Base-by-base conservation (phyloP, 768 basidiomycete species). In the Boletus fagicola region DNA sequence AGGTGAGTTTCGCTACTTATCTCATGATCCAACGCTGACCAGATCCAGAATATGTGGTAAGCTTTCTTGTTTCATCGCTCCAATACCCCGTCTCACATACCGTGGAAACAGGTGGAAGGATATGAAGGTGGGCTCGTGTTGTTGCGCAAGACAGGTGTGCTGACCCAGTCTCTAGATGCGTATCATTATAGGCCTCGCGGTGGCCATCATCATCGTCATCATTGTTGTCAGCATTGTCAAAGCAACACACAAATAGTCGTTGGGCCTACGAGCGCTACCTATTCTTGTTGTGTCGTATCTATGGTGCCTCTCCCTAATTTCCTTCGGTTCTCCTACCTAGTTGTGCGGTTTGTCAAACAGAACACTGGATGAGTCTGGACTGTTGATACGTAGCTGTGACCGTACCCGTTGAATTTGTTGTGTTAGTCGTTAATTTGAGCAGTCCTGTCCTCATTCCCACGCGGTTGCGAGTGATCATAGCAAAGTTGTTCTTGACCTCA, bases 191-290 rank as follows among this genome's bases (percentile, higher is more conserved):
- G 92, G 88, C 56, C 80, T 90, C 46, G 93, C 90, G 53, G 88
- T 99, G 66, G 83, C 83, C 49, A 84, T 99, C 55, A 90, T 99
- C 71, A 83, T 98, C 64, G 80, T 95, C 73, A 94, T 99, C 77
- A 96, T 99, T 70, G 88, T 98, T 65, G 92, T 98, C 52, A 92
- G 91, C 31, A 86, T 98, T 67, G 90, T 97, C 70, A 94, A 92
- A 78, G 84, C 93, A 70, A 89, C 87, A 62, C 72, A 83, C 57
- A 75, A 83, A 49, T 78, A 77, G 54, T 50, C 38, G 53, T 26
- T 45, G 42, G 47, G 50, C 38, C 38, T 51, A 57, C 58, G 57
- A 61, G 58, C 60, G 58, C 54, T 60, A 40, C 60, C 52, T 62
- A 60, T 64, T 61, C 65, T 59, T 65, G 65, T 65, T 67, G 68